These are phyloP conservation scores for Smallanthus sonchifolius DNA, from an alignment of 129 eudicot genomes.

Conservation along the genomic window DNA sequence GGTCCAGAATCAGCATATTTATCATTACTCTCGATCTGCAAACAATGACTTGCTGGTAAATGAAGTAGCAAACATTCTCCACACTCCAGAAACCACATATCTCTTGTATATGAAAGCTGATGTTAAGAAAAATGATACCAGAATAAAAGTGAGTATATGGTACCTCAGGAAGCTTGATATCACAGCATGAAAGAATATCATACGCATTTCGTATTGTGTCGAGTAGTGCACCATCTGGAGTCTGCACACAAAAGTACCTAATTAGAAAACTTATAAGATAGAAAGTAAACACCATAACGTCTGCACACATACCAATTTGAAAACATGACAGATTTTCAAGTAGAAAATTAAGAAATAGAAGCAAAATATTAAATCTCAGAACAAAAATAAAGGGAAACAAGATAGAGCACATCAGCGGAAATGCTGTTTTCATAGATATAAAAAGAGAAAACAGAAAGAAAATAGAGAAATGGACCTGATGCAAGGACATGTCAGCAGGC, in stretches of 20 bases:
- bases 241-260: constrained; percentile 35
- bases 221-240: constrained; percentile 96
- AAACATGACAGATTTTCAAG: background rate
- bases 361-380: background rate
- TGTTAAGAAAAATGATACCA: constrained; percentile 9
- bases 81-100: background rate
- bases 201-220: constrained; percentile 86
- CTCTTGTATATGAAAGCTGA: background rate
- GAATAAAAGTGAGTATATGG: background rate
- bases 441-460: background rate
- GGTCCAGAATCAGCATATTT: constrained; percentile 83
- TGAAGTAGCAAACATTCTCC: background rate
- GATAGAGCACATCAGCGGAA: constrained; percentile 1
- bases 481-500: constrained; percentile 67
- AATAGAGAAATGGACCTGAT: constrained; percentile 57
- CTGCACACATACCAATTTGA: background rate
- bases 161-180: constrained; percentile 75
- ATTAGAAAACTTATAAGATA: constrained; percentile 1
- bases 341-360: background rate
- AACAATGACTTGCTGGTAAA: constrained; percentile 16
- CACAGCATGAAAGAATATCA: constrained; percentile 80
- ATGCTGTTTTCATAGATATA: background rate
- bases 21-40: constrained; percentile 77
- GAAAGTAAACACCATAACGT: constrained; percentile 7
- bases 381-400: background rate